Conservation (phyloP, 1,139 yeast genomes). For the Protomyces arabidopsidicola region DNA sequence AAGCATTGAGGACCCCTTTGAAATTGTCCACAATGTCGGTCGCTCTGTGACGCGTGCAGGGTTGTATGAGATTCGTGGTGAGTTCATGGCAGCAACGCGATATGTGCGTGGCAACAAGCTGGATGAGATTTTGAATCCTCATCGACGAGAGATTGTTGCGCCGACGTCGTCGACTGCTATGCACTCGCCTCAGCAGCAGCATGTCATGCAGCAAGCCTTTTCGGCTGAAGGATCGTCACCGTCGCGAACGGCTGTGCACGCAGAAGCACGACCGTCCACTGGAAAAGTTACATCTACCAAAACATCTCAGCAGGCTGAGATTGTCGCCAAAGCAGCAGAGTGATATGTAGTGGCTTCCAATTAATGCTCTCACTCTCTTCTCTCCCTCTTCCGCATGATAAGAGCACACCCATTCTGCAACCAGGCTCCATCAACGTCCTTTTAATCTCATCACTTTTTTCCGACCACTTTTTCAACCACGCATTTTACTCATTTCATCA, state of each 20-base stretch:
- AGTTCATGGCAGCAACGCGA: constrained; percentile 30
- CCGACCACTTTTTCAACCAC: too few species aligned
- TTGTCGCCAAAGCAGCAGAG: not conserved
- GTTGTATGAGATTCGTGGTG: constrained; percentile 28
- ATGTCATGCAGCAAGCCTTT: not conserved
- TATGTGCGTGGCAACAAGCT: constrained; percentile 19
- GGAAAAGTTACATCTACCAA: not conserved
- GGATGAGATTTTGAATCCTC: constrained; percentile 16
- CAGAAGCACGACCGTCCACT: too few species aligned
- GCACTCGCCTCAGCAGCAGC: not conserved
- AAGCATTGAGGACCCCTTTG: constrained; percentile 29
- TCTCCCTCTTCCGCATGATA: too few species aligned
- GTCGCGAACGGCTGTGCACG: too few species aligned
- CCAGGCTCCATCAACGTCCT: too few species aligned
- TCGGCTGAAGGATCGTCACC: not conserved
- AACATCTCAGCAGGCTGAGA: not conserved
- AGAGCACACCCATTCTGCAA: too few species aligned
- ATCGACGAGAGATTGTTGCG: not conserved
- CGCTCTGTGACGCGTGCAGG: constrained; percentile 29
- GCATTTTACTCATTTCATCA: not conserved
- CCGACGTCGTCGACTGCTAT: not conserved
- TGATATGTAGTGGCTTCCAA: too few species aligned
- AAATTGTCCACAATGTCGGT: constrained; percentile 31
- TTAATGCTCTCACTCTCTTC: too few species aligned
- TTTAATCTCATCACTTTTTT: too few species aligned